Conservation (phyloP, 2,329 filamentous ascomycete species). For the Capronia epimyces region DNA sequence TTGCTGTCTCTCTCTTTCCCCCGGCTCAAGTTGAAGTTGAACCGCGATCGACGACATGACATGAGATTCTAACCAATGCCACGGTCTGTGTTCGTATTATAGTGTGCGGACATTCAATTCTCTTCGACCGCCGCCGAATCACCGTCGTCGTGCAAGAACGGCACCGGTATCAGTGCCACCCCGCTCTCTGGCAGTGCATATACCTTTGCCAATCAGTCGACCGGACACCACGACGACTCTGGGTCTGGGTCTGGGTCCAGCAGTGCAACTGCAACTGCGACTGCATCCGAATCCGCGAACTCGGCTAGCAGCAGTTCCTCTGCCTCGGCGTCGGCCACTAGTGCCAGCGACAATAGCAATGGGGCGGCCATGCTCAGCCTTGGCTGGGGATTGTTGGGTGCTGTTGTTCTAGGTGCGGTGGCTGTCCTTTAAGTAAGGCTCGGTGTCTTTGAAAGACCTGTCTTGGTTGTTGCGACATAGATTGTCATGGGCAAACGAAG, state of each 20-base stretch:
- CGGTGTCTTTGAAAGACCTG: too few species aligned
- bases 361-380: conserved; percentile 28
- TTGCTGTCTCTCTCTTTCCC: not conserved
- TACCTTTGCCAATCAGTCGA: conserved; percentile 32
- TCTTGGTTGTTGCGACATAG: not conserved
- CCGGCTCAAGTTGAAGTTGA: not conserved
- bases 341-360: too few species aligned
- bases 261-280: conserved; percentile 4
- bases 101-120: conserved; percentile 21
- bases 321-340: conserved; percentile 3
- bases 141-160: conserved; percentile 52
- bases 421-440: conserved; percentile 34
- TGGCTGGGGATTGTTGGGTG: conserved; percentile 37
- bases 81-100: not conserved
- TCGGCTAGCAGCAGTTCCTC: conserved; percentile 29
- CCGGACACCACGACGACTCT: conserved; percentile 4
- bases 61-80: not conserved
- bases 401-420: conserved; percentile 34
- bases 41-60: too few species aligned
- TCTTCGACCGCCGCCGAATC: conserved; percentile 20
- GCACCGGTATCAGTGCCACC: conserved; percentile 39
- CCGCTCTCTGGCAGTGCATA: conserved; percentile 44
- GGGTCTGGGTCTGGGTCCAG: conserved; percentile 3
- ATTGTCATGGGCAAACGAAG: not conserved
- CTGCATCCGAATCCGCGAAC: conserved; percentile 33